Evolutionary conservation across 1,284 basidiomycete species (phyloP), one percentile per base, ranked within the genome.

Genomic region (Neonothopanus nambi): DNA sequence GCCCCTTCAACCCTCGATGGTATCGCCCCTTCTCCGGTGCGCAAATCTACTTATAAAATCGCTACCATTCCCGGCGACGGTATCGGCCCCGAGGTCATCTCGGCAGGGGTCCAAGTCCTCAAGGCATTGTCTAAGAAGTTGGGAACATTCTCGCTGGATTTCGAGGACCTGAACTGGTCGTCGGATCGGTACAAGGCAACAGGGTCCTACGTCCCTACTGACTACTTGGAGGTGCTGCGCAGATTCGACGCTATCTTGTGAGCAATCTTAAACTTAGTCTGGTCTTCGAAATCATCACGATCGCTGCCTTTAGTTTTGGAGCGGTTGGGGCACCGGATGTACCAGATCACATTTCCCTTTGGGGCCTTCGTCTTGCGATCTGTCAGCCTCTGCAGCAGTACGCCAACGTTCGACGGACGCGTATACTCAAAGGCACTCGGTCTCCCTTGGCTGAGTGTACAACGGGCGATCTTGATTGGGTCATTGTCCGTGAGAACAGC

Each of bases 51-150:
- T 3, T 75, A 82, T 66, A 72, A 67, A n/a, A 75, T 82, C 50
- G 80, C 80, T 17, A 76, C 79, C 28, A 74, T 83, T 23, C 74
- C 81, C 17, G 81, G 79, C 18, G 81, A 83, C 64, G 81, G 80
- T n/a, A 81, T 82, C 57, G 80, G 80, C 1, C 58, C 62, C 70
- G 26, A 56, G 23, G 51, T 58, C 6, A 51, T 52, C 15, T 35
- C 46, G 26, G 55, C 55, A 7, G 51, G 44, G 18, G 43, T 57
- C 13, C 47, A 48, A 12, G 56, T 53, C 23, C 51, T 57, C n/a
- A 47, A 55, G 44, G 69, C 65, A 39, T 59, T 57, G 24, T 64
- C 59, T n/a, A 61, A 59, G 44, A 59, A 48, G 55, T 55, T 53
- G 48, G 57, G 20, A 4, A 39, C 24, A 13, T 76, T 74, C 59